Percentiles rank a stretch among this genome's conserved stretches.
Conservation (phyloP, 2,329 filamentous ascomycete species). For the Cladophialophora bantiana region DNA sequence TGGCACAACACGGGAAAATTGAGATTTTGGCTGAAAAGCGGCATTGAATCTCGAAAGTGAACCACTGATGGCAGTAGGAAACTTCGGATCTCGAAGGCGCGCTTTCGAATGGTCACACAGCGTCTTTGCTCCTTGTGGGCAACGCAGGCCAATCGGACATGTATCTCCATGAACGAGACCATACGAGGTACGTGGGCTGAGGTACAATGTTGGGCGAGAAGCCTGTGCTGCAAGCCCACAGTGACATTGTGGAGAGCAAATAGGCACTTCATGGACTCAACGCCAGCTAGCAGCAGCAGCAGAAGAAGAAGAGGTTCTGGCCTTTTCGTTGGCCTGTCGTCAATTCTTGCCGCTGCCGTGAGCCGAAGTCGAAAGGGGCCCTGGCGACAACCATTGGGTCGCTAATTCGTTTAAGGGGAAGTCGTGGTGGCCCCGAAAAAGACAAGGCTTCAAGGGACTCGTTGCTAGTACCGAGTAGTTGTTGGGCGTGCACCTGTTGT, state of each 20-base stretch:
- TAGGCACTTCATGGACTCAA: background rate
- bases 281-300: background rate
- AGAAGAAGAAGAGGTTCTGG: background rate
- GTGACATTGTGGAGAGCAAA: background rate
- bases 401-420: background rate
- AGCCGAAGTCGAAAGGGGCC: background rate
- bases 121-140: background rate
- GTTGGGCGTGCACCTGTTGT: background rate
- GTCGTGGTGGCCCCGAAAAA: background rate
- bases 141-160: background rate
- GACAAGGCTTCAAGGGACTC: background rate
- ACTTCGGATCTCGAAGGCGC: background rate
- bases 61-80: background rate
- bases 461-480: background rate
- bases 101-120: background rate
- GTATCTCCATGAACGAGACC: background rate
- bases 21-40: conserved; percentile 3
- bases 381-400: background rate
- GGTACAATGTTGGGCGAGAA: background rate
- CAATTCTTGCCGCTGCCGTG: conserved; percentile 8
- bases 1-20: background rate
- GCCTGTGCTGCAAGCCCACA: background rate
- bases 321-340: background rate
- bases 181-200: background rate
- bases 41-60: background rate